Evolutionary conservation across 148 eudicot species (phyloP), one percentile per base, ranked within the genome.

Genomic region (Talinum fruticosum): DNA sequence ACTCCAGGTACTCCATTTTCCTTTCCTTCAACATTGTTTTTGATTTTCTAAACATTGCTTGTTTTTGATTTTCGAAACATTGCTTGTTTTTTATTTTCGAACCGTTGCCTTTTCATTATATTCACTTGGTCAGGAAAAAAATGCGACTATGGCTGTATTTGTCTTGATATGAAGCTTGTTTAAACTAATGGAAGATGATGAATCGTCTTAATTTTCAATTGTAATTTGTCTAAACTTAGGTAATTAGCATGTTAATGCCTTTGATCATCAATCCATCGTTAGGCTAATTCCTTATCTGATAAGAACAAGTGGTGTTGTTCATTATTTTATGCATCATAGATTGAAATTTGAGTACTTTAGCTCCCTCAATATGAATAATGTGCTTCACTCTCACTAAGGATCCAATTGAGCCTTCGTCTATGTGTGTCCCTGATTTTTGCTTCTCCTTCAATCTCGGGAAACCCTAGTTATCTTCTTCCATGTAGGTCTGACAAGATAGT

Each of bases 1-100:
- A 78, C 83, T 92, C 70, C 98, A 92, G 99, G 99, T 93, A 66
- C 1, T 0, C 10, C 6, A 21, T 8, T 71, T 47, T 64, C 6
- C 16, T 8, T 71, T 47, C 57, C 24, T 12, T 29, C 33, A 10
- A 26, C 2, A 62, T 62, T 62, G 34, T 69, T 13, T 74, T 68
- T 37, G 47, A 7, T 15, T 53, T 0, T 35, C 54, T n/a, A n/a
- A n/a, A n/a, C n/a, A 28, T 69, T 73, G 62, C 0, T 10, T 76
- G 23, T 32, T 10, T 8, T 76, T 45, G 28, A 23, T 51, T 51
- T 51, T 51, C 57, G 4, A 19, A 51, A 51, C 57, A 41, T 41
- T 41, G 8, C 12, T 14, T 6, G 8, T 41, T n/a, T 8, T 8
- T 57, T 21, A 57, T 57, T 1, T n/a, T n/a, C n/a, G 4, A 19